A percentile compares a stretch with the other conserved stretches of the same genome.
Evolutionary conservation across 78 protist genomes (phyloP).

Genomic region (Neovahlkampfia damariscottae): DNA sequence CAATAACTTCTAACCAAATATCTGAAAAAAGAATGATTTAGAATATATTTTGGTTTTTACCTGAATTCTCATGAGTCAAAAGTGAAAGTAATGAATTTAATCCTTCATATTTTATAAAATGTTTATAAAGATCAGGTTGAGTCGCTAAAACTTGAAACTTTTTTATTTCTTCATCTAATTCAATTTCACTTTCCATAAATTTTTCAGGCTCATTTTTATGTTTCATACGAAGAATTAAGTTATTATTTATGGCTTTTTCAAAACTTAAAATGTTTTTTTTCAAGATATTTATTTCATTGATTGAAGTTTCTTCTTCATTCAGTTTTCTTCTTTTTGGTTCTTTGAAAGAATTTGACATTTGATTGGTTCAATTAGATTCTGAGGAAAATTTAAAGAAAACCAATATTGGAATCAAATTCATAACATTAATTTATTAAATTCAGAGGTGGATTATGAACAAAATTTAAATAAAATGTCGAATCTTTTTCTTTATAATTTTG

Average conservation of each 20-base stretch:
- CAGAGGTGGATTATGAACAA: too few species aligned
- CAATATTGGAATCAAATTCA: too few species aligned
- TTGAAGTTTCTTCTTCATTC: not conserved
- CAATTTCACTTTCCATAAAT: not conserved
- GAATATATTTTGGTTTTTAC: not conserved
- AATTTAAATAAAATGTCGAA: too few species aligned
- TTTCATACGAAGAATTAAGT: not conserved
- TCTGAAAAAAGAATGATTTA: not conserved
- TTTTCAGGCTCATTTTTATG: not conserved
- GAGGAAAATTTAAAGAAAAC: too few species aligned
- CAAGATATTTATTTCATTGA: not conserved
- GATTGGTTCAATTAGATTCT: too few species aligned
- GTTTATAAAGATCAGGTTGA: not conserved
- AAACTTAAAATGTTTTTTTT: not conserved
- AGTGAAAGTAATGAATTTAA: not conserved
- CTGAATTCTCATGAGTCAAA: not conserved
- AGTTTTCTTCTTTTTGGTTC: not conserved
- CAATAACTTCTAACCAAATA: not conserved
- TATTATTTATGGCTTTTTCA: not conserved
- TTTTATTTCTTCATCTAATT: not conserved
- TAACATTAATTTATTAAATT: too few species aligned
- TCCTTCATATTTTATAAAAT: not conserved
- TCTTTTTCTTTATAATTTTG: too few species aligned
- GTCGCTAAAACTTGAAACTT: not conserved
- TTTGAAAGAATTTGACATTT: too few species aligned